phyloP scores from a whole-genome alignment of 192 early-diverging fungal species.

The Chytriomyces sp. region DNA sequence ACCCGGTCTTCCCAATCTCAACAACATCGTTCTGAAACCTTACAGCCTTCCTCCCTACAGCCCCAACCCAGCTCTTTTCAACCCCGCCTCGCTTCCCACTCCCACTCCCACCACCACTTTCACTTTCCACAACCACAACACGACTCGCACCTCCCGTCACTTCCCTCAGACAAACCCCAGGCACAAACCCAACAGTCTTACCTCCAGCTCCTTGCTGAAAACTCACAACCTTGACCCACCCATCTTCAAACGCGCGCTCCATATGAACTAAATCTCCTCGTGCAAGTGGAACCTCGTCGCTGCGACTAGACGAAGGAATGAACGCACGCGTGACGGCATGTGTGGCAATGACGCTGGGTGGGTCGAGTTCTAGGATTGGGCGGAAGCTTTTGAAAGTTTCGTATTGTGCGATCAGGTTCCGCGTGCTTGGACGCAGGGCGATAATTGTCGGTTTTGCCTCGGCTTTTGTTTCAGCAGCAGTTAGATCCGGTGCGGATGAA shows the following conservation, averaged over 20 bases:
- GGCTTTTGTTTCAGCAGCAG: not conserved
- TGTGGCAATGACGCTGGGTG: not conserved
- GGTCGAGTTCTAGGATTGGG: not conserved
- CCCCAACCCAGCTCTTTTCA: not conserved
- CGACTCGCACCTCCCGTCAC: slow-evolving; percentile 5
- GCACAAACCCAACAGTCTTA: slow-evolving; percentile 1
- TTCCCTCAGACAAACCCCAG: not conserved
- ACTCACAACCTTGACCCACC: not conserved
- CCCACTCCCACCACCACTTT: not conserved
- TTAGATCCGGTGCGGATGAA: not conserved
- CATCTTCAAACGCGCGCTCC: not conserved
- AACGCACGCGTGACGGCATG: not conserved
- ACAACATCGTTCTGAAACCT: not conserved
- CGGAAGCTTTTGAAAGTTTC: not conserved
- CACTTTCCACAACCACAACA: not conserved
- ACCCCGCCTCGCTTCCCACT: not conserved
- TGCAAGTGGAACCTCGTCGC: not conserved
- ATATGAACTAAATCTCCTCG: not conserved
- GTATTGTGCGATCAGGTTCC: slow-evolving; percentile 1
- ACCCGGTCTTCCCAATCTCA: not conserved
- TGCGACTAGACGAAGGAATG: not conserved
- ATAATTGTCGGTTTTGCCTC: not conserved
- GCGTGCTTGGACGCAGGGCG: slow-evolving; percentile 10
- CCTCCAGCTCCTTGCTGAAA: not conserved
- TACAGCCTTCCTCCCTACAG: not conserved